These are phyloP conservation scores for Halocafeteria seosinensis DNA, from an alignment of 108 stramenopile genomes.

Conservation along the genomic window DNA sequence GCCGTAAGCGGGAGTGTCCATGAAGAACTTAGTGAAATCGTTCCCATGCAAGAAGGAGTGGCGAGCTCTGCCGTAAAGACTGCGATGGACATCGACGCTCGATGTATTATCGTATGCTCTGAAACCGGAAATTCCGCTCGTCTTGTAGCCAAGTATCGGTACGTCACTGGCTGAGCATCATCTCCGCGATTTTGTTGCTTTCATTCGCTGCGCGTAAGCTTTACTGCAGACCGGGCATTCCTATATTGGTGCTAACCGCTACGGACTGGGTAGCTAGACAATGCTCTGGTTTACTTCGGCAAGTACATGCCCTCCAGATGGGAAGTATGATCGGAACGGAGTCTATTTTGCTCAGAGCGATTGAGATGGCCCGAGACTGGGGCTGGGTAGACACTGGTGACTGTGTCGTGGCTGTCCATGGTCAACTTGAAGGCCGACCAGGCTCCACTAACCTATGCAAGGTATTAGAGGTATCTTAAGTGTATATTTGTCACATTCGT, in stretches of 20 bases:
- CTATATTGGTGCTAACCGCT: conserved; percentile 61
- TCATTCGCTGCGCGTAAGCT: too few relatives aligned
- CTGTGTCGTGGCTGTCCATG: conserved; percentile 66
- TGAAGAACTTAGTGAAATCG: neutral
- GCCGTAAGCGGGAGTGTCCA: neutral
- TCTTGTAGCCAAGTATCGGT: conserved; percentile 87
- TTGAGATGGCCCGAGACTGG: conserved; percentile 37
- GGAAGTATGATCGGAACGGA: conserved; percentile 49
- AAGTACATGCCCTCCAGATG: conserved; percentile 45
- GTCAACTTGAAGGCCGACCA: conserved; percentile 24
- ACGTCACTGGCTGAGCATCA: too few relatives aligned
- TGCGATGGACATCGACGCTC: conserved; percentile 72
- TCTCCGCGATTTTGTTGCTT: too few relatives aligned
- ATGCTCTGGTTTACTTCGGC: conserved; percentile 53
- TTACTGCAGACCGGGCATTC: too few relatives aligned
- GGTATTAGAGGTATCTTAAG: conserved; percentile 17
- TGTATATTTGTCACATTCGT: too few relatives aligned
- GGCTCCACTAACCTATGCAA: conserved; percentile 38
- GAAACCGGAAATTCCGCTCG: conserved; percentile 78
- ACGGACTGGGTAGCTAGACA: conserved; percentile 58
- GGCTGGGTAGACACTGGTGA: conserved; percentile 64
- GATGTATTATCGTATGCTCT: conserved; percentile 72
- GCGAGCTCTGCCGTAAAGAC: conserved; percentile 90
- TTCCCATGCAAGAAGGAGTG: conserved; percentile 55
- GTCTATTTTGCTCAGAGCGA: conserved; percentile 50